Evolutionary conservation across 345 rosid species (phyloP), one percentile per base, ranked within the genome.

Genomic region (Salix udensis): DNA sequence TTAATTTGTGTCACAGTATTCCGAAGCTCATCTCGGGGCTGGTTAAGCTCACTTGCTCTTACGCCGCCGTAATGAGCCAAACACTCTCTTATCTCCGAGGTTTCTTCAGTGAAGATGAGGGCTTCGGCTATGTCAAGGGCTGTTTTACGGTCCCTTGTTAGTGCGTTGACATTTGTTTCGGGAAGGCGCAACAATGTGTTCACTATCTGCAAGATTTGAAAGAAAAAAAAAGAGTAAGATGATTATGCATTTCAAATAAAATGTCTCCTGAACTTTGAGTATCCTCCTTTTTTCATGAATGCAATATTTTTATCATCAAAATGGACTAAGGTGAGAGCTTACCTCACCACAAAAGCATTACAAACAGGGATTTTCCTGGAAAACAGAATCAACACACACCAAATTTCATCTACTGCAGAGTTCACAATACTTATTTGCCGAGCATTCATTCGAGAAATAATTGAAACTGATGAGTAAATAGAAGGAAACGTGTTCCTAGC

Each of bases 41-140:
- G 93, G 87, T 92, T 91, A 61, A 92, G 88, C 31, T 93, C 94
- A 13, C 83, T 89, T 69, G 97, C 97, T 83, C 80, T 93, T 39
- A 90, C 68, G 4, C 89, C 98, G 2, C 98, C 98, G 26, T 80
- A 87, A 67, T 86, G 89, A 31, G 82, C 74, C 84, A 95, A 78
- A 72, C 76, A 81, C 6, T 87, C 94, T 76, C 76, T 89, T 74
- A 95, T 86, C 79, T 90, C 97, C 7, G 80, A 61, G 1, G 85
- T 81, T 78, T 91, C 97, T 78, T 91, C 92, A 7, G 97, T 93
- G 67, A 87, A 85, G 40, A 94, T 87, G 65, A 93, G 92, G 40
- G 91, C 93, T 75, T 93, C 98, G 23, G 90, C 98, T 40, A 93
- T 92, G 83, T 94, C 97, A 31, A 89, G 87, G 9, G 98, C 90